These are phyloP conservation scores for Lolium rigidum DNA, from an alignment of 176 grass and related monocot genomes.

Conservation along the genomic window DNA sequence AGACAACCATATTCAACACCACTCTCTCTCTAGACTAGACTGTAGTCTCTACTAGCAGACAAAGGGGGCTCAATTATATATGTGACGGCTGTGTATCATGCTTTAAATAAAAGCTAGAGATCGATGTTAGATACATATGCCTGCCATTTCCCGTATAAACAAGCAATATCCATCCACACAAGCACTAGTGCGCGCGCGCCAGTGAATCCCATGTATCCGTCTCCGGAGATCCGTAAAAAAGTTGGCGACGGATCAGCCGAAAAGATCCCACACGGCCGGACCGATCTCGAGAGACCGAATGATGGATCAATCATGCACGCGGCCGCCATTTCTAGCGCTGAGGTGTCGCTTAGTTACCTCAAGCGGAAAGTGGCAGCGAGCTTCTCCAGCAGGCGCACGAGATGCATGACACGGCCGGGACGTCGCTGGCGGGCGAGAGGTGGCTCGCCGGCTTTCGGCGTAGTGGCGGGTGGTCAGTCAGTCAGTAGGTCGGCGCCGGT, in stretches of 20 bases:
- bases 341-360: background rate
- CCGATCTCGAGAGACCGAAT: background rate
- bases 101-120: constrained; percentile 23
- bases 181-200: constrained; percentile 43
- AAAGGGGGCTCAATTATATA: constrained; percentile 23
- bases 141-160: constrained; percentile 9
- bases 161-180: constrained; percentile 26
- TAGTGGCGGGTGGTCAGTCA: constrained; percentile 32
- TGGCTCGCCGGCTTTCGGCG: constrained; percentile 48
- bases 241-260: background rate
- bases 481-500: constrained; percentile 40
- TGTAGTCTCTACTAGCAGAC: background rate
- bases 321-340: background rate
- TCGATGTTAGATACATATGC: constrained; percentile 39
- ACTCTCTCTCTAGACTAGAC: background rate
- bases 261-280: constrained; percentile 25
- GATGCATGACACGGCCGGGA: background rate
- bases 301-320: constrained; percentile 11
- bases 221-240: constrained; percentile 51
- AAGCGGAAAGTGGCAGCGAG: background rate
- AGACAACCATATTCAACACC: too few species aligned
- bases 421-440: constrained; percentile 12
- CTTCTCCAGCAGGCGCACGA: background rate
- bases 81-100: background rate
- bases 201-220: constrained; percentile 26